These are phyloP conservation scores for Fusarium temperatum DNA, from an alignment of 2,329 filamentous ascomycete genomes.

Conservation along the genomic window DNA sequence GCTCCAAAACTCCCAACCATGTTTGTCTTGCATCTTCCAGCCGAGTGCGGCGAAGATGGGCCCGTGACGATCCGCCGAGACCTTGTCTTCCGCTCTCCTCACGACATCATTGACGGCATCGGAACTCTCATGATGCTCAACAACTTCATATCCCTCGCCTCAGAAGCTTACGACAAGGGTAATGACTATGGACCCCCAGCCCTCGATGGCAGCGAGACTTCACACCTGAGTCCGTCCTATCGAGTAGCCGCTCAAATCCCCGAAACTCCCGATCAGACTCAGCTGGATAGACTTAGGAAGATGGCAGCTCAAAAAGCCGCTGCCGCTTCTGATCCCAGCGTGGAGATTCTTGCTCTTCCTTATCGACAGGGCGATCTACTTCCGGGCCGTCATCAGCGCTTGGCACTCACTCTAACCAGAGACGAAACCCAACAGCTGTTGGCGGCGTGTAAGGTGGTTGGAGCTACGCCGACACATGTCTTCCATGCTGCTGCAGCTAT, in stretches of 20 bases:
- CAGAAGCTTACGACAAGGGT: slow-evolving; percentile 31
- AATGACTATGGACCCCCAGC: slow-evolving; percentile 8
- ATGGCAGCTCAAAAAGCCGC: slow-evolving; percentile 4
- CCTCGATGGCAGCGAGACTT: slow-evolving; percentile 33
- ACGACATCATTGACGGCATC: slow-evolving; percentile 53
- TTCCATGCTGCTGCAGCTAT: slow-evolving; percentile 48
- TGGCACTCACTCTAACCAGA: slow-evolving; percentile 27
- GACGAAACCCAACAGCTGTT: slow-evolving; percentile 31
- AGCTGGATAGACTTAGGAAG: neutral
- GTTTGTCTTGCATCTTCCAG: slow-evolving; percentile 41
- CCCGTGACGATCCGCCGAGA: slow-evolving; percentile 33
- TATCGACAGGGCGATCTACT: slow-evolving; percentile 20
- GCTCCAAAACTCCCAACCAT: slow-evolving; percentile 46
- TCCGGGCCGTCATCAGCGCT: slow-evolving; percentile 40
- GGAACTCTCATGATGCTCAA: slow-evolving; percentile 49
- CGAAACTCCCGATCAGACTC: fast-evolving
- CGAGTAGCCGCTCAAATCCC: slow-evolving; percentile 2
- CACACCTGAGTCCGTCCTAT: slow-evolving; percentile 19
- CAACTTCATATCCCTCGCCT: slow-evolving; percentile 40
- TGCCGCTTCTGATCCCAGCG: neutral
- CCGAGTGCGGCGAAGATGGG: fast-evolving
- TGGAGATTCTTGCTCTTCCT: slow-evolving; percentile 27
- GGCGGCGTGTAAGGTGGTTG: slow-evolving; percentile 19
- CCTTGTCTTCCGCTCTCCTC: slow-evolving; percentile 48
- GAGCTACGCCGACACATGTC: slow-evolving; percentile 43